Evolutionary conservation across 2,329 filamentous ascomycete genomes (phyloP).

Genomic region (Penicillium sp.): DNA sequence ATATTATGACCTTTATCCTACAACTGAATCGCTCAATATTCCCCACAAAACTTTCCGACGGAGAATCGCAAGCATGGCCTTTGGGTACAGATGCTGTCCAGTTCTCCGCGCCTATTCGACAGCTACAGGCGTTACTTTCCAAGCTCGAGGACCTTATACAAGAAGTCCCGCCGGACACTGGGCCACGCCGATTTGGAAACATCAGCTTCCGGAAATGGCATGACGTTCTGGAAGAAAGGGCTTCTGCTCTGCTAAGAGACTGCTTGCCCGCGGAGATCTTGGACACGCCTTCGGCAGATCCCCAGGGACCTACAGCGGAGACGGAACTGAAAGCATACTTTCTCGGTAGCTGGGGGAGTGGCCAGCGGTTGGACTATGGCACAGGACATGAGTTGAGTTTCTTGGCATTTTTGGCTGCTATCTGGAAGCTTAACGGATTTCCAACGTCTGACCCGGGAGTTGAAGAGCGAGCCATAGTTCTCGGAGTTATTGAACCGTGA

Average conservation of each 20-base stretch:
- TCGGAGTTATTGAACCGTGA: slow-evolving; percentile 79
- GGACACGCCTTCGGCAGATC: slow-evolving; percentile 25
- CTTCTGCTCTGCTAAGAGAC: slow-evolving; percentile 57
- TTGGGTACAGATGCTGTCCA: slow-evolving; percentile 43
- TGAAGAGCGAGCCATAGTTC: slow-evolving; percentile 75
- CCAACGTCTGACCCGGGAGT: slow-evolving; percentile 53
- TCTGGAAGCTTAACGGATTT: slow-evolving; percentile 91
- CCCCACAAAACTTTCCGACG: slow-evolving; percentile 57
- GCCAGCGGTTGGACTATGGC: slow-evolving; percentile 89
- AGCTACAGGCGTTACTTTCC: slow-evolving; percentile 66
- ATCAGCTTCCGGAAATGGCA: slow-evolving; percentile 86
- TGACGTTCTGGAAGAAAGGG: slow-evolving; percentile 62
- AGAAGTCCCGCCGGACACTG: slow-evolving; percentile 78
- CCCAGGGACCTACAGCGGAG: slow-evolving; percentile 49
- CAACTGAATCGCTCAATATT: slow-evolving; percentile 89
- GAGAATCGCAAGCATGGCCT: slow-evolving; percentile 51
- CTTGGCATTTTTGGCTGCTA: slow-evolving; percentile 79
- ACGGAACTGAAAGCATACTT: slow-evolving; percentile 78
- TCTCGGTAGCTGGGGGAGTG: slow-evolving; percentile 80
- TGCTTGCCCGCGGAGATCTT: slow-evolving; percentile 55
- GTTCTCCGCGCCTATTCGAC: slow-evolving; percentile 59
- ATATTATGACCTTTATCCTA: slow-evolving; percentile 82
- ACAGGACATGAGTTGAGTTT: slow-evolving; percentile 97
- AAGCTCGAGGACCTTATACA: slow-evolving; percentile 67
- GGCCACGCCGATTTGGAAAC: slow-evolving; percentile 89